A percentile compares a stretch with the other conserved stretches of the same genome.
phyloP scores from a whole-genome alignment of 2,329 filamentous ascomycete species.

The Sarocladium kiliense region DNA sequence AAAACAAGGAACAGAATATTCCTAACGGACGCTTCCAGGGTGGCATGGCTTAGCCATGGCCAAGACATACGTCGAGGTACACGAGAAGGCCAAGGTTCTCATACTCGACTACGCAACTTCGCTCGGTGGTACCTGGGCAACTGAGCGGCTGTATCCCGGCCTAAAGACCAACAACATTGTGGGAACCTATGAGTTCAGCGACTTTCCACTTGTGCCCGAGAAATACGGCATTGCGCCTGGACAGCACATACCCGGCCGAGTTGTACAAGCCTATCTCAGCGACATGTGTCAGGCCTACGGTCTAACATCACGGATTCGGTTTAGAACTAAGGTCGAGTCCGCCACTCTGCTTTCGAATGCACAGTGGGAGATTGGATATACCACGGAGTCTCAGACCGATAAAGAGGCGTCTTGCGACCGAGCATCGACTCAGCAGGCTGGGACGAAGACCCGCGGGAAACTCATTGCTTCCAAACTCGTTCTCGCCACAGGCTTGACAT shows the following conservation, averaged over 20 bases:
- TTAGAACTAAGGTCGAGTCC: not conserved
- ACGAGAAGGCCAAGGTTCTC: not conserved
- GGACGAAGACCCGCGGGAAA: not conserved
- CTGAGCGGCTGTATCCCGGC: conserved; percentile 60
- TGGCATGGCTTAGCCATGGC: conserved; percentile 53
- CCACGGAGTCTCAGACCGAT: not conserved
- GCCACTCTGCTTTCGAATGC: not conserved
- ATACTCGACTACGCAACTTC: not conserved
- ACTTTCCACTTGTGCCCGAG: conserved; percentile 63
- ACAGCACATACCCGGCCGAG: conserved; percentile 12
- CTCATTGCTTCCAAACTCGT: conserved; percentile 12
- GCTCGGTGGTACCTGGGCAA: conserved; percentile 65
- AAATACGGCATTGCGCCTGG: conserved; percentile 41
- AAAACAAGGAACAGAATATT: not conserved
- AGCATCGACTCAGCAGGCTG: not conserved
- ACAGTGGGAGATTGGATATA: not conserved
- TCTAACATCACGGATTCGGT: conserved; percentile 10
- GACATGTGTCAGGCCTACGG: not conserved
- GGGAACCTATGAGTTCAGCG: conserved; percentile 68
- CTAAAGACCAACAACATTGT: conserved; percentile 71
- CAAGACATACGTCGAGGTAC: conserved; percentile 51
- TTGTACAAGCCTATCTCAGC: conserved; percentile 13
- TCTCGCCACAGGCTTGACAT: conserved; percentile 16
- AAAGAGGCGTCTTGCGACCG: not conserved
- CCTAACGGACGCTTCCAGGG: conserved; percentile 13